These are phyloP conservation scores for Cardamine resedifolia DNA, from an alignment of 345 rosid species.

Conservation along the genomic window DNA sequence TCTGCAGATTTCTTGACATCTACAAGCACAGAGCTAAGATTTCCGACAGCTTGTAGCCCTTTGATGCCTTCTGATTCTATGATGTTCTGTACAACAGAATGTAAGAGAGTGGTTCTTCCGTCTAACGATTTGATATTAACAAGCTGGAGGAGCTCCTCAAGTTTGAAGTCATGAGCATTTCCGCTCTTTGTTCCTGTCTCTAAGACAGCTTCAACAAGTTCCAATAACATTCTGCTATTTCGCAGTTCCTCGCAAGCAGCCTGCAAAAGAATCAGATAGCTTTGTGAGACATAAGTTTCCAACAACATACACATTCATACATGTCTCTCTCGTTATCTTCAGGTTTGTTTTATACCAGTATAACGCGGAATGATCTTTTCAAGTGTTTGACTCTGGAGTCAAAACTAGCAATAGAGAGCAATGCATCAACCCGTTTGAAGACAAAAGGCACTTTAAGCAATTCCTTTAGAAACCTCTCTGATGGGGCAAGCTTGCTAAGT, in stretches of 20 bases:
- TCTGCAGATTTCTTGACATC: slow-evolving; percentile 35
- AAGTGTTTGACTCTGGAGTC: slow-evolving; percentile 13
- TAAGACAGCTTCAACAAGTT: slow-evolving; percentile 66
- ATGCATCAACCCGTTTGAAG: slow-evolving; percentile 26
- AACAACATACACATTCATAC: background rate
- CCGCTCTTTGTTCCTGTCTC: slow-evolving; percentile 64
- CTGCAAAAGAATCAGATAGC: slow-evolving; percentile 40
- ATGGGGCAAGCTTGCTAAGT: slow-evolving; percentile 41
- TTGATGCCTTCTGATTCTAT: slow-evolving; percentile 57
- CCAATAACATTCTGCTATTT: slow-evolving; percentile 60
- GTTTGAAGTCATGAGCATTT: slow-evolving; percentile 71
- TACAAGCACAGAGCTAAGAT: slow-evolving; percentile 14
- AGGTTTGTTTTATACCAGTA: slow-evolving; percentile 23
- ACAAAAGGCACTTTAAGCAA: slow-evolving; percentile 36
- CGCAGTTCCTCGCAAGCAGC: slow-evolving; percentile 60
- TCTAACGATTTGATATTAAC: slow-evolving; percentile 60
- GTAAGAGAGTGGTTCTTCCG: slow-evolving; percentile 70
- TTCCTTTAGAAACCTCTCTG: slow-evolving; percentile 40
- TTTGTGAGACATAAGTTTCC: background rate
- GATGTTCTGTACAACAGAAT: slow-evolving; percentile 67
- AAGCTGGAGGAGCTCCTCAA: slow-evolving; percentile 64
- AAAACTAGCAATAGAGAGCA: slow-evolving; percentile 25
- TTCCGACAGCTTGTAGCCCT: slow-evolving; percentile 18
- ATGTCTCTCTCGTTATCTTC: background rate
- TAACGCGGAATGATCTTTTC: slow-evolving; percentile 6